These are phyloP conservation scores for Phytophthora palmivora DNA, from an alignment of 352 stramenopile genomes.

Conservation along the genomic window DNA sequence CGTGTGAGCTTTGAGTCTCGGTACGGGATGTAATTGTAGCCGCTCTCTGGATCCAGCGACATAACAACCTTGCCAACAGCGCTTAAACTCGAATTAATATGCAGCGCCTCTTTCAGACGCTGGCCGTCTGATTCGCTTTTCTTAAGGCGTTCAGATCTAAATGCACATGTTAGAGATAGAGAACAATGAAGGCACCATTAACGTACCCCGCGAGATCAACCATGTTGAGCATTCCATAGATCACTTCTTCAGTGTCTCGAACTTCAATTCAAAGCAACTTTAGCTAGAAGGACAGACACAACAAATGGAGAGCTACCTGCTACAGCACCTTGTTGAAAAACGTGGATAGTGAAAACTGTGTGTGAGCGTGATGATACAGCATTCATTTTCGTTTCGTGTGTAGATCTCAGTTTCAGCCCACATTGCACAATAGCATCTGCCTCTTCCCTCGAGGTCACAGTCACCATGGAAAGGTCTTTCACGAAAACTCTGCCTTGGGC, in stretches of 20 bases:
- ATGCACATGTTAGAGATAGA: neutral
- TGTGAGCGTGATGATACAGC: constrained; percentile 88
- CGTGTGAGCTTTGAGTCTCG: constrained; percentile 87
- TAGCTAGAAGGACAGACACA: neutral
- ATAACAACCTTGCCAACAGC: constrained; percentile 90
- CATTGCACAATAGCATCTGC: constrained; percentile 86
- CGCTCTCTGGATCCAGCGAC: constrained; percentile 84
- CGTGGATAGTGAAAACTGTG: constrained; percentile 89
- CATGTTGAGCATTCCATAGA: constrained; percentile 89
- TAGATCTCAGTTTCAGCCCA: constrained; percentile 88
- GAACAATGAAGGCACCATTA: neutral
- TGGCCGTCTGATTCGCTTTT: constrained; percentile 90
- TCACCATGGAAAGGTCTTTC: constrained; percentile 93
- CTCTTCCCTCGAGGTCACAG: constrained; percentile 88
- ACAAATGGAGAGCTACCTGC: neutral
- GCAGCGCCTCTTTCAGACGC: constrained; percentile 83
- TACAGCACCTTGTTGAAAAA: constrained; percentile 79
- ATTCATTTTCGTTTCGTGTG: constrained; percentile 94
- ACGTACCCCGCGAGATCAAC: constrained; percentile 76
- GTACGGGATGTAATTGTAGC: constrained; percentile 91
- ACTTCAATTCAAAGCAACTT: constrained; percentile 36
- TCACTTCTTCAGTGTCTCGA: constrained; percentile 74
- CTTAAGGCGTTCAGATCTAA: constrained; percentile 81
- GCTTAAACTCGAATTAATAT: constrained; percentile 89
- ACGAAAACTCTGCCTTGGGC: constrained; percentile 92